Base-by-base conservation (phyloP, 768 basidiomycete genomes). In the Mycena vitilis region DNA sequence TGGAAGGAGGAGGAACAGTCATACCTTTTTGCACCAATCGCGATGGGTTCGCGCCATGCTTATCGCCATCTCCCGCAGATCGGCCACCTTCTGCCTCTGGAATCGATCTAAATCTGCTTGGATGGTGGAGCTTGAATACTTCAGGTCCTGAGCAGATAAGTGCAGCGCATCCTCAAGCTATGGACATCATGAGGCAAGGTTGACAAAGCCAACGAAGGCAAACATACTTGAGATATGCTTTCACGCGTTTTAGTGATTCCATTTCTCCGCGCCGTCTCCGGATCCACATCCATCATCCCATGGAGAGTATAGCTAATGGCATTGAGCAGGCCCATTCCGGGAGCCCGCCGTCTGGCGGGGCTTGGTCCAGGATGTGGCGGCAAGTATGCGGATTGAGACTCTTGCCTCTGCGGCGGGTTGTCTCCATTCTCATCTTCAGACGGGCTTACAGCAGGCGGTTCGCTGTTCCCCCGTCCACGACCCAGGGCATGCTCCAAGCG, bases 251-350 rank as follows among this genome's bases (percentile, higher is more conserved):
- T 98, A 69, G 92, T 92, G 71, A 99, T 99, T 60, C 91, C 89
- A 75, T 93, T 98, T 70, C 98, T 85, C 68, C 98, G 84, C 7
- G 97, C 96, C 20, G 93, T 94, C 82, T 99, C 98, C 4, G 98
- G 98, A 80, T 99, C 98, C 20, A 94, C 94, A 73, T 99, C 98
- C 91, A 99, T 98, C 91, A 99, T 96, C 6, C 97, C 96, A 73
- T 96, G 95, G 63, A 99, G 78, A 25, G 96, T 96, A 80, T 98
- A 96, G 75, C 92, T 95, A 49, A 99, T 82, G 18, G 98, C 98
- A 73, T 90, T 95, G 42, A 99, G 75, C 25, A 99, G 81, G 22
- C 95, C 96, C 86, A 94, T 94, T 9, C 93, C 93, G 61, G 93
- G 91, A 15, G 89, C 81, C 76, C 85, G 84, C 66, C 86, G 79